These are phyloP conservation scores for Penicillium parvum DNA, from an alignment of 495 filamentous ascomycete species.

Conservation along the genomic window DNA sequence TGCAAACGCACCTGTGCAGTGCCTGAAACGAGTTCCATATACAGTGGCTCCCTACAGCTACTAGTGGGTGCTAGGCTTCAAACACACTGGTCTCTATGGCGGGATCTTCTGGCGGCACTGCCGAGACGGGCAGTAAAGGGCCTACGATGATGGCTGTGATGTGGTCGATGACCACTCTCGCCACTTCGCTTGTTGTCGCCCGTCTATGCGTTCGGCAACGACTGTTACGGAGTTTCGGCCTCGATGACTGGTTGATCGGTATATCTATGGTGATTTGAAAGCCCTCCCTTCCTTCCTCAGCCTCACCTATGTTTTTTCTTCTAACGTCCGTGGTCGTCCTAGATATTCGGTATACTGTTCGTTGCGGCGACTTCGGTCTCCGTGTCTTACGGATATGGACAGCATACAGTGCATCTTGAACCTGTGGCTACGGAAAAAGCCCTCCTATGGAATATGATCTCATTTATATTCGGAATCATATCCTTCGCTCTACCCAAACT, in stretches of 20 bases:
- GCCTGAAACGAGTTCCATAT: background rate
- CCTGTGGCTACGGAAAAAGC: conserved; percentile 13
- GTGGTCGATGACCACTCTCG: conserved; percentile 28
- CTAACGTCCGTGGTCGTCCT: background rate
- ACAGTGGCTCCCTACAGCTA: background rate
- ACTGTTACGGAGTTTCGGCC: conserved; percentile 31
- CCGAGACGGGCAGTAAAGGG: background rate
- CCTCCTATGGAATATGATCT: conserved; percentile 18
- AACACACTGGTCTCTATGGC: background rate
- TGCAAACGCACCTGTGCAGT: too few relatives aligned
- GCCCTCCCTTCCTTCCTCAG: too few relatives aligned
- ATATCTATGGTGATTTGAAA: conserved; percentile 8
- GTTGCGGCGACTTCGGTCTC: conserved; percentile 17
- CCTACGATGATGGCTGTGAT: conserved; percentile 35
- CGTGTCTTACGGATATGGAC: conserved; percentile 25
- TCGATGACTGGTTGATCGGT: conserved; percentile 10
- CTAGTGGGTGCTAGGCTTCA: background rate
- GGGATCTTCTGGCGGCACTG: background rate
- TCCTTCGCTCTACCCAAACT: conserved; percentile 29
- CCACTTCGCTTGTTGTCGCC: conserved; percentile 25
- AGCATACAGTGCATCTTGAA: conserved; percentile 17
- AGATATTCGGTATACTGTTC: conserved; percentile 23
- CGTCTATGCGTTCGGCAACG: conserved; percentile 42
- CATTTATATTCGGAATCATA: conserved; percentile 25
- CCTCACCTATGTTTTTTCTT: too few relatives aligned